Base-by-base conservation (phyloP, 176 grass and related monocot species). In the Rhynchospora tenuis region DNA sequence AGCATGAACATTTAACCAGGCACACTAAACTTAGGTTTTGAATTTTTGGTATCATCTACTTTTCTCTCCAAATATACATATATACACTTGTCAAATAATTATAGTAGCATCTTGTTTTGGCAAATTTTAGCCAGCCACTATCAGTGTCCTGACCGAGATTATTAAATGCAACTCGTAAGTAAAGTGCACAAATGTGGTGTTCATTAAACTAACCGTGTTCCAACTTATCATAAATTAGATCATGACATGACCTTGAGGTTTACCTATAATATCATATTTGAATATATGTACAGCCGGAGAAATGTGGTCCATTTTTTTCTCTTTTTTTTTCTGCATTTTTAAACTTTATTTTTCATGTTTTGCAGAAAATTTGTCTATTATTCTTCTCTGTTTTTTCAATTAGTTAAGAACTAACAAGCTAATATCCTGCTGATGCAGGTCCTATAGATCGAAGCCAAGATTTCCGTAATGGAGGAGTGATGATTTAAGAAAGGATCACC, bases 371-470 rank as follows among this genome's bases (percentile, higher is more conserved):
- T 73, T 48, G 5, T 19, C 71, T 28, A 15, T 74, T 74, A 74
- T 52, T 50, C 10, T 76, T 75, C 23, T 75, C 13, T 27, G 46
- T 75, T 54, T 14, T 11, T 38, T 38, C 1, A 70, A 61, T 61
- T 19, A 43, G 8, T 75, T 15, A 75, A n/a, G 14, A 54, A 29
- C 47, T 90, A 54, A 80, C 64, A 68, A 10, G 47, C 56, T 75
- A 54, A 27, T 64, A 62, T 29, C 23, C 44, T 84, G 29, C 73
- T 87, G 80, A 83, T 65, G 24, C 82, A 92, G 92, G 81, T 26
- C 0, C 42, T 48, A 48, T 59, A 20, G 84, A 88, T 42, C 59
- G 73, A 22, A 66, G 15, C 23, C 9, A 59, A 26, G 82, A 62
- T 76, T 54, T 55, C 24, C 29, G 45, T 73, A 12, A 76, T 56